Conservation (phyloP, 2,329 filamentous ascomycete genomes). For the Metarhizium brunneum region DNA sequence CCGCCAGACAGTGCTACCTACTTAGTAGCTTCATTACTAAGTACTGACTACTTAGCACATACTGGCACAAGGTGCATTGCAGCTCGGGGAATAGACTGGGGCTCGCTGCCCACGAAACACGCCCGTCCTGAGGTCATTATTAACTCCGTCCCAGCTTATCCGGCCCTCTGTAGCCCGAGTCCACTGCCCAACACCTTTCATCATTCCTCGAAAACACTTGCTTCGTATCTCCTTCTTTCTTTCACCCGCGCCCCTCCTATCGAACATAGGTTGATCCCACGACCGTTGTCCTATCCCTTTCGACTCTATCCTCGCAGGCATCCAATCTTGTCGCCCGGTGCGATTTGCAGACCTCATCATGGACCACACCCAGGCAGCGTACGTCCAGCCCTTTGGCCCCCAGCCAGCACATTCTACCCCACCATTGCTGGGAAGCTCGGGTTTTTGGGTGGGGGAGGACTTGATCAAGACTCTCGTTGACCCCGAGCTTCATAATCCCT, state of each 20-base stretch:
- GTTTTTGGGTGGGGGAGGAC: slow-evolving; percentile 4
- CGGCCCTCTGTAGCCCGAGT: slow-evolving; percentile 1
- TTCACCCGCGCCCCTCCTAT: not conserved
- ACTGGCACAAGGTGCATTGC: too few relatives aligned
- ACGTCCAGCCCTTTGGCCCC: slow-evolving; percentile 2
- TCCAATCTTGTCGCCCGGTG: slow-evolving; percentile 4
- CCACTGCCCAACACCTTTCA: slow-evolving; percentile 5
- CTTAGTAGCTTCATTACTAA: too few relatives aligned
- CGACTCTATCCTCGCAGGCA: not conserved
- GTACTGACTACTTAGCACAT: too few relatives aligned
- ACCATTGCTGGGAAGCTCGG: slow-evolving; percentile 7
- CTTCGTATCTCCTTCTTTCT: not conserved
- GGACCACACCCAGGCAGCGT: slow-evolving; percentile 9
- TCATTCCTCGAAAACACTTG: slow-evolving; percentile 1
- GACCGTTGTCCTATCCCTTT: not conserved
- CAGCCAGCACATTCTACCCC: slow-evolving; percentile 5
- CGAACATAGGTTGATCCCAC: not conserved
- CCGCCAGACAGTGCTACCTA: too few relatives aligned
- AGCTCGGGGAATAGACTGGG: too few relatives aligned
- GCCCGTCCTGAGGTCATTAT: slow-evolving; percentile 8
- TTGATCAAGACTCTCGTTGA: not conserved
- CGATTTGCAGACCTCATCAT: slow-evolving; percentile 9
- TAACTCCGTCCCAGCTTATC: slow-evolving; percentile 11
- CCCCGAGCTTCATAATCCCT: slow-evolving; percentile 2
- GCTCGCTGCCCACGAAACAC: too few relatives aligned